phyloP scores from a whole-genome alignment of 805 yeast genomes.

The Ogataea pilisensis region DNA sequence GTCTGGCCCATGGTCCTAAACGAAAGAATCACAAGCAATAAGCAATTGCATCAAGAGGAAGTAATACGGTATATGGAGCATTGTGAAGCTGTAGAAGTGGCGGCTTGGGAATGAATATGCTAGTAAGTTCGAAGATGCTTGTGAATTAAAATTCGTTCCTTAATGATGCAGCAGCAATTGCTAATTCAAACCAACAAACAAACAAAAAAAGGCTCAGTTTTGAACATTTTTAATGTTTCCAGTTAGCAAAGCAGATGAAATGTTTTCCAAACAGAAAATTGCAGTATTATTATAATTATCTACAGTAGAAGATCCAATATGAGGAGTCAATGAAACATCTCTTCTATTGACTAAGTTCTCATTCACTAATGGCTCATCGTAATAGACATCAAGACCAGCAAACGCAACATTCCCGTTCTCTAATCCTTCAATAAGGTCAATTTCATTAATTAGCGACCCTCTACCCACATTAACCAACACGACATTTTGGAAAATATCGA shows the following conservation, averaged over 20 bases:
- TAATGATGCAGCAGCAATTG: neutral
- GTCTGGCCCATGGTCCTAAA: constrained; percentile 12
- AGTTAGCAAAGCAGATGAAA: constrained; percentile 40
- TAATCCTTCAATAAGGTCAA: constrained; percentile 58
- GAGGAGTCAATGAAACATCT: constrained; percentile 68
- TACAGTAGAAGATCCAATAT: constrained; percentile 63
- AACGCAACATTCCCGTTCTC: constrained; percentile 55
- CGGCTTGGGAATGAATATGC: constrained; percentile 30
- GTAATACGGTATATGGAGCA: constrained; percentile 26
- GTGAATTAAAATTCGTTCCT: constrained; percentile 8
- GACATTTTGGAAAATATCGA: constrained; percentile 48
- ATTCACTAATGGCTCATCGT: constrained; percentile 55
- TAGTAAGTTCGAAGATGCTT: constrained; percentile 7
- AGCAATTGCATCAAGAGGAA: constrained; percentile 7
- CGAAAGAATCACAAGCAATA: constrained; percentile 8
- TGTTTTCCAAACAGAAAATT: constrained; percentile 49
- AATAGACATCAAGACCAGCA: constrained; percentile 73
- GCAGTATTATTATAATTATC: constrained; percentile 54
- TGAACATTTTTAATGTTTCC: constrained; percentile 23
- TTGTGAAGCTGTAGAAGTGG: constrained; percentile 31
- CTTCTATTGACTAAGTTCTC: constrained; percentile 47
- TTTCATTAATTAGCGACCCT: constrained; percentile 64
- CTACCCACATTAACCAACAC: constrained; percentile 73
- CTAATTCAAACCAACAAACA: too few relatives aligned
- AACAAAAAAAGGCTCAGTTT: constrained; percentile 11